Percentiles rank a stretch among this genome's conserved stretches.
Conservation (phyloP, 2,329 filamentous ascomycete genomes). For the Arachnomyces sp. region DNA sequence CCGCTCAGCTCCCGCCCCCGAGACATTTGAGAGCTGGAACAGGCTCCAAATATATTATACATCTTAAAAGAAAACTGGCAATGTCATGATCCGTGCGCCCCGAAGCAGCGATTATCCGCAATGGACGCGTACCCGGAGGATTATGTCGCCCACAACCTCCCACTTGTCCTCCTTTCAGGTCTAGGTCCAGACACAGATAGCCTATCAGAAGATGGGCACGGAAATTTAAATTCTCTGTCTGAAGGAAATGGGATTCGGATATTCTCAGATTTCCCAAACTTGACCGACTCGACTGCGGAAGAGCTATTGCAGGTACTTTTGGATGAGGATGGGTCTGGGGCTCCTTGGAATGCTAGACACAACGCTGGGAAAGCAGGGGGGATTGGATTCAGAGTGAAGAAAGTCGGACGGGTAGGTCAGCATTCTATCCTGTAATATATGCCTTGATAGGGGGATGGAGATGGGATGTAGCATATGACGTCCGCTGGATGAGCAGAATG, state of each 20-base stretch:
- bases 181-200: slow-evolving; percentile 41
- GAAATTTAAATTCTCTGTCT: slow-evolving; percentile 44
- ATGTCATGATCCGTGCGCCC: background rate
- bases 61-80: slow-evolving; percentile 12
- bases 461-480: no score
- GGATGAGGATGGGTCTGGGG: slow-evolving; percentile 55
- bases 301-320: slow-evolving; percentile 60
- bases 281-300: slow-evolving; percentile 59
- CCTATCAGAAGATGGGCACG: slow-evolving; percentile 19
- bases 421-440: slow-evolving; percentile 11
- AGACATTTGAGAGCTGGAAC: background rate
- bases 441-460: no score
- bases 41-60: slow-evolving; percentile 10
- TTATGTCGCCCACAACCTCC: slow-evolving; percentile 81
- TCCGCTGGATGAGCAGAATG: slow-evolving; percentile 17
- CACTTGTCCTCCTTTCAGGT: slow-evolving; percentile 74
- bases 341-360: slow-evolving; percentile 60
- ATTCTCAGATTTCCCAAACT: slow-evolving; percentile 60
- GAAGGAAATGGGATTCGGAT: slow-evolving; percentile 54
- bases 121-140: slow-evolving; percentile 48
- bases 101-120: slow-evolving; percentile 18
- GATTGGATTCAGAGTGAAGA: slow-evolving; percentile 60
- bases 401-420: slow-evolving; percentile 71
- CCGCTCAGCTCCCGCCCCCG: no score
- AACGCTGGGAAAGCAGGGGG: slow-evolving; percentile 42